Base-by-base conservation (phyloP, 2,329 filamentous ascomycete species). In the Endothia cerciana region DNA sequence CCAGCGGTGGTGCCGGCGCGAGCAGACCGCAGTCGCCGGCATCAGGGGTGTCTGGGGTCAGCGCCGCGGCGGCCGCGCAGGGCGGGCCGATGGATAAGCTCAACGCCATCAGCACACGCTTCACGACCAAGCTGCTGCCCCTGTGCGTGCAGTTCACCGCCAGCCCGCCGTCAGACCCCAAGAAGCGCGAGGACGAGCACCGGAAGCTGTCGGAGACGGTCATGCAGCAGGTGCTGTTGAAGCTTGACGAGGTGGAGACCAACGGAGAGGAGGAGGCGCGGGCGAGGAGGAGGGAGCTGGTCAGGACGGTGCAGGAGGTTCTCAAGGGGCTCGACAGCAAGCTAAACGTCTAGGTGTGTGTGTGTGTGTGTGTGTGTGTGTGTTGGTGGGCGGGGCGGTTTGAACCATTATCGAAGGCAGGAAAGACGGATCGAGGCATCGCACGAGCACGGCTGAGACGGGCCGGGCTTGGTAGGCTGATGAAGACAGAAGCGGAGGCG, bases 171-270 rank as follows among this genome's bases (percentile, higher is more conserved):
- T 74, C 77, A 3, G 90, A 93, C 61, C 73, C 79, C 47, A 88
- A 89, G 75, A 92, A 91, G 81, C 81, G 86, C 60, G 84, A 85
- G 17, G 91, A 93, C 41, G 90, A 94, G 73, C 89, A 94, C 75
- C 88, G 90, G 74, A 89, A 86, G 74, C 76, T 95, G 22, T 89
- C 87, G 4, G 92, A 95, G 80, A 91, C 89, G 4, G 85, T 93
- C 47, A 82, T 95, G 81, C 87, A 89, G 68, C 90, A 93, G 71
- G 87, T 93, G 2, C 73, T 94, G 45, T 78, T 95, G 69, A 94
- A 94, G 78, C 77, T 93, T 47, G 92, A 95, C 74, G 88, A 85
- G 28, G 87, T 94, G 2, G 91, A 94, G 71, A 89, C 89, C 0
- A 89, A 90, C 58, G 91, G 90, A 5, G 87, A 91, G 70, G 75